Evolutionary conservation across 2,329 filamentous ascomycete species (phyloP).

Genomic region (Trichophyton verrucosum): DNA sequence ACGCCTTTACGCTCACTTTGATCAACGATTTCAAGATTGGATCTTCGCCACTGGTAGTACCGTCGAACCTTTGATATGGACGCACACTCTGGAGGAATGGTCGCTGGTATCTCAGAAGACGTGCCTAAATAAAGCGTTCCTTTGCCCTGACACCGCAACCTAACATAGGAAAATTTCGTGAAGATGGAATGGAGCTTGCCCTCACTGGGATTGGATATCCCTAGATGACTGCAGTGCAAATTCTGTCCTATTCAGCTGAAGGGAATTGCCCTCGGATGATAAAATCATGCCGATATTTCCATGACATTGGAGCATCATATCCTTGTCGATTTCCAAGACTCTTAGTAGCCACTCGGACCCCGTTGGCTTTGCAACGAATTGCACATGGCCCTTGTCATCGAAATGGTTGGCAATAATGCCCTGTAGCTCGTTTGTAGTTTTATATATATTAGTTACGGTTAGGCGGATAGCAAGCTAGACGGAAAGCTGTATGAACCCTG

Average conservation of each 20-base stretch:
- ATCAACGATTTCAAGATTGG: not conserved
- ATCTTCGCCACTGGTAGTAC: not conserved
- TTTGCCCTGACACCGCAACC: not conserved
- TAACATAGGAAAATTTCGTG: too few species aligned
- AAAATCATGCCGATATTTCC: not conserved
- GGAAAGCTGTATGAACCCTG: not conserved
- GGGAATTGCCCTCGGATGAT: too few species aligned
- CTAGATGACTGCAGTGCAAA: too few species aligned
- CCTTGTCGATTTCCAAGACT: not conserved
- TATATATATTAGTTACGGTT: too few species aligned
- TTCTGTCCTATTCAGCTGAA: too few species aligned
- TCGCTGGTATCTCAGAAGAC: not conserved
- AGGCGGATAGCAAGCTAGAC: not conserved
- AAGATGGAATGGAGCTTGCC: too few species aligned
- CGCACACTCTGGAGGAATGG: not conserved
- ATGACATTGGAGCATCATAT: not conserved
- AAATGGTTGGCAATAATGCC: not conserved
- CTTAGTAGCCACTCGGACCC: not conserved
- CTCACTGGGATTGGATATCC: too few species aligned
- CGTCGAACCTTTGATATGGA: not conserved
- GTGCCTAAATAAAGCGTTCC: not conserved
- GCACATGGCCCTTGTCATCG: not conserved
- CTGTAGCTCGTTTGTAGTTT: too few species aligned
- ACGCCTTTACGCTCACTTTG: not conserved
- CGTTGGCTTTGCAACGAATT: not conserved